phyloP scores from a whole-genome alignment of 1,284 basidiomycete species.

The Leccinum fallax region DNA sequence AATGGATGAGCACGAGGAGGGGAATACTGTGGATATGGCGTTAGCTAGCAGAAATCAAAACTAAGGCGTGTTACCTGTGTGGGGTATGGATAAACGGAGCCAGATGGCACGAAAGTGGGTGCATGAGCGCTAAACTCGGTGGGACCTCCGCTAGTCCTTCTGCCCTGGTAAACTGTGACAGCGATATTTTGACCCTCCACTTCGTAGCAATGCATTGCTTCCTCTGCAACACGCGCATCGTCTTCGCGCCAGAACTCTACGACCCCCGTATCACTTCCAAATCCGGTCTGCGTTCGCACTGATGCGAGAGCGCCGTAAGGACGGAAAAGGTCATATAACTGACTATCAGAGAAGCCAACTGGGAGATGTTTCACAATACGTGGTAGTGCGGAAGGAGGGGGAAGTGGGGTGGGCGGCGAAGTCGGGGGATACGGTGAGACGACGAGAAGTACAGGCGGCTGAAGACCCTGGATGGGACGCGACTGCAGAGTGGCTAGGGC shows the following conservation, averaged over 20 bases:
- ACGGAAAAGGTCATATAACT: conserved; percentile 76
- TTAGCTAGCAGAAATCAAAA: conserved; percentile 8
- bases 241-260: conserved; percentile 90
- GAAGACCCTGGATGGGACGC: conserved; percentile 62
- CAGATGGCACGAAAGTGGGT: conserved; percentile 72
- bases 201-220: conserved; percentile 78
- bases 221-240: conserved; percentile 77
- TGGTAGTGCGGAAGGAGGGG: conserved; percentile 71
- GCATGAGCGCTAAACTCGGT: conserved; percentile 73
- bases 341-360: conserved; percentile 65
- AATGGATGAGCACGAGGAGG: conserved; percentile 53
- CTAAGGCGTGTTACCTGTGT: conserved; percentile 44
- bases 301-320: conserved; percentile 74
- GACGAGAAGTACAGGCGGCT: conserved; percentile 59
- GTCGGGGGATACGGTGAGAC: conserved; percentile 77
- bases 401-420: conserved; percentile 67
- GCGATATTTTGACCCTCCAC: conserved; percentile 80
- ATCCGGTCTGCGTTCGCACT: conserved; percentile 67
- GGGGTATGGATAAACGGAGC: conserved; percentile 56
- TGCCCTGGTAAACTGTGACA: conserved; percentile 72
- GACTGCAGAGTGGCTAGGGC: conserved; percentile 81
- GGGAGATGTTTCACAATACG: conserved; percentile 80
- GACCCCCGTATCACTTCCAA: conserved; percentile 72
- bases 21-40: conserved; percentile 50
- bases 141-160: conserved; percentile 52